Percentiles rank a stretch among this genome's conserved stretches.
phyloP scores from a whole-genome alignment of 2,329 filamentous ascomycete genomes.

The Rhynchosporium graminicola region DNA sequence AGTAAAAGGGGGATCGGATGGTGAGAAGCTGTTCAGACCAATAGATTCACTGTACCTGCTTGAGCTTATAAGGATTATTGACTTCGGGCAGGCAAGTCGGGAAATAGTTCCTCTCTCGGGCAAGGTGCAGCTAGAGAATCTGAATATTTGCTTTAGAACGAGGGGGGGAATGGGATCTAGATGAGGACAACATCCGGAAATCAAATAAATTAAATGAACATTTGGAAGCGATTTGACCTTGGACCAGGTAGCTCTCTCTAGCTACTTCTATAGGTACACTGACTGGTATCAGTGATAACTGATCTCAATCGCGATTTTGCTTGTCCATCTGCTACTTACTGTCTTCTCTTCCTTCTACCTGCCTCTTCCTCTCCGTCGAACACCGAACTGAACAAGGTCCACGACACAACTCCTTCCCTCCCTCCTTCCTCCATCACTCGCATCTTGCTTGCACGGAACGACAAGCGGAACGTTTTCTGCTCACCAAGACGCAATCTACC shows the following conservation, averaged over 20 bases:
- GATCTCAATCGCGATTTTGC: too few relatives aligned
- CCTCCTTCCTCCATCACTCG: not conserved
- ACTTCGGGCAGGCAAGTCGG: not conserved
- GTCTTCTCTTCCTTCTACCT: not conserved
- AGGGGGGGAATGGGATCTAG: not conserved
- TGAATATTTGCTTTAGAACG: not conserved
- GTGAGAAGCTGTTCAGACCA: not conserved
- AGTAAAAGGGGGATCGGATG: not conserved
- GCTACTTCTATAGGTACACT: not conserved
- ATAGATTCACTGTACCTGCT: not conserved
- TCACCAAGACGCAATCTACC: not conserved
- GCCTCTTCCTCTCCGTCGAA: not conserved
- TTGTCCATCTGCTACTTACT: not conserved
- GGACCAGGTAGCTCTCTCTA: not conserved
- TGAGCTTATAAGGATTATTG: not conserved
- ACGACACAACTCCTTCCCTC: not conserved
- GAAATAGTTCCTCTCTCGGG: not conserved
- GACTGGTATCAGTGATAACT: not conserved
- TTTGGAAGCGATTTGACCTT: not conserved
- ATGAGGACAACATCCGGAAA: slow-evolving; percentile 1
- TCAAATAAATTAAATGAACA: not conserved
- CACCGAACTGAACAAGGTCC: not conserved
- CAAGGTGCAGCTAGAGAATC: not conserved
- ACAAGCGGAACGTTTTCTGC: not conserved
- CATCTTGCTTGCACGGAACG: not conserved